A percentile compares a stretch with the other conserved stretches of the same genome.
Evolutionary conservation across 441 rosid genomes (phyloP).

Genomic region (Biscutella auriculata): DNA sequence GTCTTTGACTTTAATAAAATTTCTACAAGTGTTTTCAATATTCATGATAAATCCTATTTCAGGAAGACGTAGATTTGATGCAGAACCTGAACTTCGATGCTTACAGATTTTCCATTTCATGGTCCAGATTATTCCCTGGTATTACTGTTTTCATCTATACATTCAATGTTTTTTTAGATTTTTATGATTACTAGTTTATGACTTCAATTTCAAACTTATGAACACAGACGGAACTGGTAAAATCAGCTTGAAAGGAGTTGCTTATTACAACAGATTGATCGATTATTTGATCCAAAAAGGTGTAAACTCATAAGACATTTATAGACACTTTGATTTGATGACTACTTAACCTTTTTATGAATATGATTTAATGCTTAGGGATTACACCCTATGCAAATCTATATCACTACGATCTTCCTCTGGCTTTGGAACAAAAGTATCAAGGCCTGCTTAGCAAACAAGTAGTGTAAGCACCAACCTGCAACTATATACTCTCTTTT

Average conservation of each 20-base stretch:
- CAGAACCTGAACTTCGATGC: conserved; percentile 67
- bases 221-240: conserved; percentile 66
- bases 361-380: conserved; percentile 33
- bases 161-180: background rate
- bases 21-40: too few relatives aligned
- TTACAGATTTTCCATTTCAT: conserved; percentile 87
- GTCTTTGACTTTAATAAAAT: too few relatives aligned
- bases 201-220: background rate
- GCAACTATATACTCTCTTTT: background rate
- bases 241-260: conserved; percentile 82
- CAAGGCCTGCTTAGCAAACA: conserved; percentile 47
- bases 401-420: conserved; percentile 78
- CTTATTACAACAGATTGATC: conserved; percentile 76
- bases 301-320: background rate
- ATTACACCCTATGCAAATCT: conserved; percentile 80
- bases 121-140: conserved; percentile 96
- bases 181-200: too few relatives aligned
- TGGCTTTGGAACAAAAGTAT: conserved; percentile 69
- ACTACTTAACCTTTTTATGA: too few relatives aligned
- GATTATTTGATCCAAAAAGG: conserved; percentile 60
- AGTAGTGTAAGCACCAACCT: conserved; percentile 51
- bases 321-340: too few relatives aligned
- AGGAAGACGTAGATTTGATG: conserved; percentile 84
- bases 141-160: background rate
- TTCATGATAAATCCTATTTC: conserved; percentile 2